phyloP scores from a whole-genome alignment of 768 basidiomycete genomes.

The Leucogyrophana mollusca region DNA sequence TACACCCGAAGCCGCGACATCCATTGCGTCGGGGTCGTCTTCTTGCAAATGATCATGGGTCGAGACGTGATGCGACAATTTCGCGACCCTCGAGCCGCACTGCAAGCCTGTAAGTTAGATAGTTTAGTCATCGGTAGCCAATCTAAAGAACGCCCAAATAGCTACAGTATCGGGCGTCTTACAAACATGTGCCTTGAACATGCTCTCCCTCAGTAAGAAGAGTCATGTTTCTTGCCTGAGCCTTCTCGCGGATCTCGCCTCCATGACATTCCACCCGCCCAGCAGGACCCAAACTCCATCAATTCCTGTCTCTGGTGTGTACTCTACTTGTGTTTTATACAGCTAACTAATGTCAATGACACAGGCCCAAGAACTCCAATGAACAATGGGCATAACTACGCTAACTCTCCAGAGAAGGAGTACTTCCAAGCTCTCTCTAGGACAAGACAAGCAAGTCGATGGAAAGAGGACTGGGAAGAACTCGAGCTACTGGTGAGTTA shows the following conservation, averaged over 20 bases:
- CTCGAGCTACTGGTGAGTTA: constrained; percentile 69
- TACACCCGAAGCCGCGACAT: constrained; percentile 83
- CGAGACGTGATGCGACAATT: constrained; percentile 59
- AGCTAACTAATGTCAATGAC: background rate
- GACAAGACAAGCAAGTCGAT: constrained; percentile 66
- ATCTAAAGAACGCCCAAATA: constrained; percentile 19
- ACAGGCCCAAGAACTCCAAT: constrained; percentile 51
- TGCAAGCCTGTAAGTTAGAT: constrained; percentile 50
- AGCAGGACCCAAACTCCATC: constrained; percentile 13
- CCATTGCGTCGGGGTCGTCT: constrained; percentile 74
- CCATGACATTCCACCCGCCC: constrained; percentile 31
- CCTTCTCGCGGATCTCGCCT: constrained; percentile 57
- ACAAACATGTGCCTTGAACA: constrained; percentile 50
- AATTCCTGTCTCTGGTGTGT: constrained; percentile 15
- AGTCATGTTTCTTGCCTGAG: constrained; percentile 53
- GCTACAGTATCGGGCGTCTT: constrained; percentile 53
- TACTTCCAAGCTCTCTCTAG: constrained; percentile 46
- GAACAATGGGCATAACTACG: constrained; percentile 31
- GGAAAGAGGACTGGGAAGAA: constrained; percentile 95
- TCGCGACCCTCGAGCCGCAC: constrained; percentile 53
- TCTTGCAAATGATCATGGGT: constrained; percentile 87
- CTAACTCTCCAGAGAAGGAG: constrained; percentile 65
- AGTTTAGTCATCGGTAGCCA: background rate
- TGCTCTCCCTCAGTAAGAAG: constrained; percentile 61
- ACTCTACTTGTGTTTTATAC: background rate